Percentiles rank a stretch among this genome's conserved stretches.
Conservation (phyloP, 495 filamentous ascomycete genomes). For the Aspergillus heteromorphus region DNA sequence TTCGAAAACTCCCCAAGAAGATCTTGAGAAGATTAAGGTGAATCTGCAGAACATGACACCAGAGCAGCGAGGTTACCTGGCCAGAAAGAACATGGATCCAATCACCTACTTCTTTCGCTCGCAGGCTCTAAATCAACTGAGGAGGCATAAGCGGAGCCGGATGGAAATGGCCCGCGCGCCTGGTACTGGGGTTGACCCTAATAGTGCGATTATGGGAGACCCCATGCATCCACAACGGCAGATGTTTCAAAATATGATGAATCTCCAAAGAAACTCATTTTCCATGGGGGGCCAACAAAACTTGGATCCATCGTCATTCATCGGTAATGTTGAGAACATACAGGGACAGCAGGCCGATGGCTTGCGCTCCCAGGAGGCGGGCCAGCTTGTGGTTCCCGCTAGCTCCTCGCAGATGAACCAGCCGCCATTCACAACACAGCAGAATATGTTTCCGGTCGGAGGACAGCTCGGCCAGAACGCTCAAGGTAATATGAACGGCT, state of each 20-base stretch:
- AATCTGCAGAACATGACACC: constrained; percentile 39
- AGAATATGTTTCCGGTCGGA: constrained; percentile 33
- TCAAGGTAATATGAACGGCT: constrained; percentile 35
- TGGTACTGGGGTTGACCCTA: constrained; percentile 26
- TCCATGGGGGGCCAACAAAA: constrained; percentile 32
- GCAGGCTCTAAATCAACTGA: constrained; percentile 37
- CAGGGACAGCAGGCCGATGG: constrained; percentile 59
- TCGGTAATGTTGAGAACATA: constrained; percentile 50
- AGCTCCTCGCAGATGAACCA: constrained; percentile 50
- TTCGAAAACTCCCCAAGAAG: constrained; percentile 33
- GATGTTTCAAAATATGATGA: constrained; percentile 41
- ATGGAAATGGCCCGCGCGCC: constrained; percentile 29
- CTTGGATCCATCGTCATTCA: constrained; percentile 43
- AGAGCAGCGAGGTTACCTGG: constrained; percentile 39
- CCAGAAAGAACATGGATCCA: constrained; percentile 40
- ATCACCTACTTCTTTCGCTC: constrained; percentile 47
- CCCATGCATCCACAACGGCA: constrained; percentile 38
- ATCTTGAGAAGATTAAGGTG: constrained; percentile 40
- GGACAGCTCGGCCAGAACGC: constrained; percentile 32
- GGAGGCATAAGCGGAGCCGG: constrained; percentile 29
- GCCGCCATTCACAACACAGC: constrained; percentile 26
- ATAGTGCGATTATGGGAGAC: constrained; percentile 32
- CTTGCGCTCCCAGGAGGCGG: constrained; percentile 57
- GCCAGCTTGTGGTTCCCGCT: constrained; percentile 61
- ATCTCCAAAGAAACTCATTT: constrained; percentile 38